These are phyloP conservation scores for Penicillium parvum DNA, from an alignment of 495 filamentous ascomycete species.

Conservation along the genomic window DNA sequence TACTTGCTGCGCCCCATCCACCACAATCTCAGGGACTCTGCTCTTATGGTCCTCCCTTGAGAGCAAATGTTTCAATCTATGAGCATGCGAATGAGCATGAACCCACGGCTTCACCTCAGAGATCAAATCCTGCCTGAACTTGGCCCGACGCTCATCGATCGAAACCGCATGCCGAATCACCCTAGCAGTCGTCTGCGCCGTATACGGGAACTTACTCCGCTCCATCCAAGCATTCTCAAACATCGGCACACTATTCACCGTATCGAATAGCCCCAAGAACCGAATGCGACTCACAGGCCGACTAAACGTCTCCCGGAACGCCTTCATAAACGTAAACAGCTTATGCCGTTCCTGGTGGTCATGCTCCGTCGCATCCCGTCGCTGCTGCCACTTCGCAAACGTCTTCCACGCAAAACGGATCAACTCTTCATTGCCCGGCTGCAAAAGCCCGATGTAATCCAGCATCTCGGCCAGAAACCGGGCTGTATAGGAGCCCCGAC, in stretches of 20 bases:
- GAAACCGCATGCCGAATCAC: slow-evolving; percentile 65
- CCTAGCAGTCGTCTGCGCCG: slow-evolving; percentile 67
- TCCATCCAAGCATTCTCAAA: slow-evolving; percentile 85
- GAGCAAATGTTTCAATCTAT: slow-evolving; percentile 7
- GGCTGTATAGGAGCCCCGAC: slow-evolving; percentile 75
- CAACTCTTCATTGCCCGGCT: slow-evolving; percentile 80
- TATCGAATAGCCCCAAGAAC: slow-evolving; percentile 43
- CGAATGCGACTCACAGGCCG: slow-evolving; percentile 63
- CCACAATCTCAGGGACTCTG: slow-evolving; percentile 14
- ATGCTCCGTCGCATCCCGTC: slow-evolving; percentile 49
- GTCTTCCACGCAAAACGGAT: slow-evolving; percentile 83
- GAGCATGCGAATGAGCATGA: background rate
- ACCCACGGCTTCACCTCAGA: slow-evolving; percentile 40
- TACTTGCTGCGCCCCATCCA: background rate
- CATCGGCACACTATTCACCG: slow-evolving; percentile 71
- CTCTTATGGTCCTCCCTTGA: slow-evolving; percentile 1
- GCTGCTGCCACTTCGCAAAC: slow-evolving; percentile 75
- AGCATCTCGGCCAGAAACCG: slow-evolving; percentile 84
- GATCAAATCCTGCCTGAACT: slow-evolving; percentile 63
- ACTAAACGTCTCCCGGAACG: slow-evolving; percentile 80
- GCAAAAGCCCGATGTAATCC: slow-evolving; percentile 70
- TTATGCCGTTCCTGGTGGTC: slow-evolving; percentile 55
- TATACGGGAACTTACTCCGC: slow-evolving; percentile 75
- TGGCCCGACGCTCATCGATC: slow-evolving; percentile 73
- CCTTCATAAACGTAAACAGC: slow-evolving; percentile 70